Percentiles rank a stretch among this genome's conserved stretches.
phyloP scores from a whole-genome alignment of 2,329 filamentous ascomycete species.

The Diaporthe helianthi region DNA sequence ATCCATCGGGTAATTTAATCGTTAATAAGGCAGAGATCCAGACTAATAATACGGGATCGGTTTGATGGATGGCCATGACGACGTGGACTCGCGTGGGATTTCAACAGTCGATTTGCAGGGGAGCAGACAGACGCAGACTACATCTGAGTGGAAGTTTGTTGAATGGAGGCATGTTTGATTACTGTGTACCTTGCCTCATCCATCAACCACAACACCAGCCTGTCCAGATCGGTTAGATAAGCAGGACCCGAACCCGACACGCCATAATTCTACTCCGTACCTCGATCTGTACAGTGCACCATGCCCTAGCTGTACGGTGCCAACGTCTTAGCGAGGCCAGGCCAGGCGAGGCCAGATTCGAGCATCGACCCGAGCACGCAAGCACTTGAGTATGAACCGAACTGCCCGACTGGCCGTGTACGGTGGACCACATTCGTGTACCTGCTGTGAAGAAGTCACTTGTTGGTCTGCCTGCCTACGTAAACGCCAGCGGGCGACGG shows the following conservation, averaged over 20 bases:
- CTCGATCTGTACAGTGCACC: slow-evolving; percentile 2
- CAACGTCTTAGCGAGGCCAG: slow-evolving; percentile 1
- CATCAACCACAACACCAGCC: not conserved
- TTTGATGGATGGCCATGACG: not conserved
- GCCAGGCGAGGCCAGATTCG: slow-evolving; percentile 15
- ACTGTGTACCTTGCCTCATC: too few relatives aligned
- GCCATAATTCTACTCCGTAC: not conserved
- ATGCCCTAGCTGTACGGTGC: not conserved
- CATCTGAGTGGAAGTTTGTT: not conserved
- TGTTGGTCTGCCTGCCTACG: not conserved
- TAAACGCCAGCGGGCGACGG: not conserved
- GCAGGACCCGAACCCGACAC: not conserved
- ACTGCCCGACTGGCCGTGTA: not conserved
- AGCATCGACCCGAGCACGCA: slow-evolving; percentile 8
- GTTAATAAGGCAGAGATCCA: slow-evolving; percentile 13
- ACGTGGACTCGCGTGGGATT: slow-evolving; percentile 1
- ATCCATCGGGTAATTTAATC: slow-evolving; percentile 22
- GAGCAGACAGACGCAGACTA: not conserved
- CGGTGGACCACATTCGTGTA: not conserved
- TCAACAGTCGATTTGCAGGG: slow-evolving; percentile 1
- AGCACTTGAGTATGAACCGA: not conserved
- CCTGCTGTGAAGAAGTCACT: not conserved
- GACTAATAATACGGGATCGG: slow-evolving; percentile 17
- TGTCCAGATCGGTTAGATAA: not conserved
- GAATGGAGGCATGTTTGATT: not conserved